Conservation (phyloP, 768 basidiomycete species). For the Tricholoma bakamatsutake region DNA sequence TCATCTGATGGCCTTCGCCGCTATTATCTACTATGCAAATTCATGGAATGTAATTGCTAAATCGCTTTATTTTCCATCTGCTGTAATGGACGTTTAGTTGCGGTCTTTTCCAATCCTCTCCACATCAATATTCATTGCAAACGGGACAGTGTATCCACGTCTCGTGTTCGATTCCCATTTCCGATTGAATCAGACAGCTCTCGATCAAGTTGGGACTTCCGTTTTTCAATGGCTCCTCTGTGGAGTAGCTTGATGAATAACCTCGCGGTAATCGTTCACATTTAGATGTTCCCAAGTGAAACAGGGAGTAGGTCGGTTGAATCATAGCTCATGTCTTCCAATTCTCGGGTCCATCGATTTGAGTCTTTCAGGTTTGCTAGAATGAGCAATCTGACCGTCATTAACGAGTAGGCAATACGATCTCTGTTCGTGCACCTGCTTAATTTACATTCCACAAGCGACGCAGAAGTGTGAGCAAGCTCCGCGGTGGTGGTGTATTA, state of each 20-base stretch:
- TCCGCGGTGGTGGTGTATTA: background rate
- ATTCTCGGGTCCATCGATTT: background rate
- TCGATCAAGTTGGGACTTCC: background rate
- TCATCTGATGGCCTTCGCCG: background rate
- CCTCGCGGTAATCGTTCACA: background rate
- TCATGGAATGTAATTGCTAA: background rate
- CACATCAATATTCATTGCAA: background rate
- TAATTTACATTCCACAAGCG: background rate
- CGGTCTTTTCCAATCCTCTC: background rate
- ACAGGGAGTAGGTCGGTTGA: background rate
- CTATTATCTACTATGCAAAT: background rate
- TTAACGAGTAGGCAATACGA: background rate
- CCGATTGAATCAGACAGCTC: background rate
- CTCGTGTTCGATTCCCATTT: background rate
- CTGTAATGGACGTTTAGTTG: background rate
- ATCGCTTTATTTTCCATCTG: background rate
- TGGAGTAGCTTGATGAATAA: background rate
- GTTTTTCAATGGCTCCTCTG: background rate
- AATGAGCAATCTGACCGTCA: background rate
- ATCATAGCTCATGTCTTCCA: background rate
- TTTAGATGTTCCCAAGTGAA: background rate
- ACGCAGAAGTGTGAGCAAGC: background rate
- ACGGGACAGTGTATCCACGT: background rate
- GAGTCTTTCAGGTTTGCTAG: background rate
- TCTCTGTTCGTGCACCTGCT: background rate